A percentile compares a stretch with the other conserved stretches of the same genome.
These are phyloP conservation scores for Pichia phayaonensis DNA, from an alignment of 805 yeast species.

Conservation along the genomic window DNA sequence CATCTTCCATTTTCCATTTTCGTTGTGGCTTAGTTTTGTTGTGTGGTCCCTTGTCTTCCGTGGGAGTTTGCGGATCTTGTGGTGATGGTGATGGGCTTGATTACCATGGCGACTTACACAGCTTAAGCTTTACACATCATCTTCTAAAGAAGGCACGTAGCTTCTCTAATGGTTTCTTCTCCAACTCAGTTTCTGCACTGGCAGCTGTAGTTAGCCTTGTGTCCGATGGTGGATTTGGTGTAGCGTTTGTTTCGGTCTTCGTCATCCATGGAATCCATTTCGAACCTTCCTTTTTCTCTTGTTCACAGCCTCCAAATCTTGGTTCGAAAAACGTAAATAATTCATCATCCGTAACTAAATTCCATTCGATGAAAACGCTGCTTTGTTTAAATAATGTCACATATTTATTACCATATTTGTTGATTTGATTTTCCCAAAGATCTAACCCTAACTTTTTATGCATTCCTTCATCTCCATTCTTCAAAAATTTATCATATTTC, in stretches of 20 bases:
- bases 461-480: background rate
- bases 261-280: background rate
- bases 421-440: conserved; percentile 17
- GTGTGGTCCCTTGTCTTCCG: too few species aligned
- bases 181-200: background rate
- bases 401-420: conserved; percentile 30
- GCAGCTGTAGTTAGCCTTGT: background rate
- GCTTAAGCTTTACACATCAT: background rate
- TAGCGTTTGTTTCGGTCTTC: background rate
- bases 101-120: too few species aligned
- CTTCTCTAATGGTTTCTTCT: background rate
- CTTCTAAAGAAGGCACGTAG: background rate
- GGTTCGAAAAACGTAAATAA: conserved; percentile 41
- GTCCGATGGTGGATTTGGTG: background rate
- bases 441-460: conserved; percentile 16
- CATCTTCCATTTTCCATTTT: too few species aligned
- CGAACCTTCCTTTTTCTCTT: conserved; percentile 5
- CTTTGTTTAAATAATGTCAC: conserved; percentile 47
- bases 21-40: background rate
- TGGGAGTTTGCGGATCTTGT: background rate
- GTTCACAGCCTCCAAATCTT: conserved; percentile 18
- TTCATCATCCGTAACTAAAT: conserved; percentile 56
- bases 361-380: conserved; percentile 47
- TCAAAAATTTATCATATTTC: conserved; percentile 56
- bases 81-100: too few species aligned